A percentile compares a stretch with the other conserved stretches of the same genome.
These are phyloP conservation scores for Linderniella brevidens DNA, from an alignment of 257 asterid species.

Conservation along the genomic window DNA sequence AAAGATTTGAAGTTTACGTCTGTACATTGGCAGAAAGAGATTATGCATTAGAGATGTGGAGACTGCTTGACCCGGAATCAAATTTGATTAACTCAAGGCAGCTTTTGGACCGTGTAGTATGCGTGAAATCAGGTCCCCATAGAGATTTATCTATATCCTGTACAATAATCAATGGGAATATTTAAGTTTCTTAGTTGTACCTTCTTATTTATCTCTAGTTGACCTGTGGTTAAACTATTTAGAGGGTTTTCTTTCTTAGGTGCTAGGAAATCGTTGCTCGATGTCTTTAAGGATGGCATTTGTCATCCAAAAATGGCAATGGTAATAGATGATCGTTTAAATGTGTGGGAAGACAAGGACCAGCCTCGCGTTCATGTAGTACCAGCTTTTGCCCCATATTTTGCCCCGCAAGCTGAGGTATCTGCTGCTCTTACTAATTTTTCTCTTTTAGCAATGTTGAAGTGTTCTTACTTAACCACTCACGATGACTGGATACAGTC, in stretches of 20 bases:
- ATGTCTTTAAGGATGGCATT: slow-evolving; percentile 72
- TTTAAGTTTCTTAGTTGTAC: no score
- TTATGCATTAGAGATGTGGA: slow-evolving; percentile 98
- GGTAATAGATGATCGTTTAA: slow-evolving; percentile 94
- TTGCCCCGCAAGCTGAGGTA: slow-evolving; percentile 99
- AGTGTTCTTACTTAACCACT: not conserved
- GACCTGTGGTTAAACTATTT: slow-evolving; percentile 5
- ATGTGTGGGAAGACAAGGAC: slow-evolving; percentile 98
- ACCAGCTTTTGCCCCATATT: slow-evolving; percentile 93
- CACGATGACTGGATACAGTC: slow-evolving; percentile 33
- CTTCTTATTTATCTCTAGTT: no score
- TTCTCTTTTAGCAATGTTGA: not conserved
- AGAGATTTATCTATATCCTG: not conserved
- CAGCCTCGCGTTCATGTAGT: slow-evolving; percentile 97
- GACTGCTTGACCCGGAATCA: slow-evolving; percentile 90
- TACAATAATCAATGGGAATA: not conserved
- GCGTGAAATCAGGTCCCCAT: slow-evolving; percentile 95
- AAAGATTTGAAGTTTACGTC: slow-evolving; percentile 91
- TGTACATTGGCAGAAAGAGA: slow-evolving; percentile 99
- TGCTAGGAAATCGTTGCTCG: slow-evolving; percentile 74
- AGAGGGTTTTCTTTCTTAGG: slow-evolving; percentile 21
- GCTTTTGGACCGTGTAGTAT: slow-evolving; percentile 72
- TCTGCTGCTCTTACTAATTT: not conserved
- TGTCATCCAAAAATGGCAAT: slow-evolving; percentile 97
- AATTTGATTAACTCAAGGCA: slow-evolving; percentile 54